Percentiles rank a stretch among this genome's conserved stretches.
Conservation (phyloP, 345 rosid species). For the thale cress (Arabidopsis thaliana) region TAIR10.1 NC_003070.9:25686501-25687000, state of each 20-base stretch:
- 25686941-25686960: conserved; percentile 45
- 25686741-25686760: conserved; percentile 32
- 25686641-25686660: background rate
- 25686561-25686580: background rate
- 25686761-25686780: conserved; percentile 41
- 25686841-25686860: conserved; percentile 43
- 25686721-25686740: background rate
- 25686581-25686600: background rate
- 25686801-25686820: conserved; percentile 50
- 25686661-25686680: conserved; percentile 8
- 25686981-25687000: conserved; percentile 46
- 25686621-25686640: conserved; percentile 16
- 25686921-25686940: conserved; percentile 45
- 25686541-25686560: background rate
- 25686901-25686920: conserved; percentile 46
- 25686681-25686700: background rate
- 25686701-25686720: conserved; percentile 8
- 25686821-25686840: conserved; percentile 49
- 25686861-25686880: conserved; percentile 48
- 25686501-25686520: background rate
- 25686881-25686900: conserved; percentile 48
- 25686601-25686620: background rate
- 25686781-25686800: conserved; percentile 46
- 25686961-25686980: conserved; percentile 43
- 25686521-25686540: background rate